phyloP scores from a whole-genome alignment of 2,329 filamentous ascomycete genomes.

The Alternaria angustiovoidea region DNA sequence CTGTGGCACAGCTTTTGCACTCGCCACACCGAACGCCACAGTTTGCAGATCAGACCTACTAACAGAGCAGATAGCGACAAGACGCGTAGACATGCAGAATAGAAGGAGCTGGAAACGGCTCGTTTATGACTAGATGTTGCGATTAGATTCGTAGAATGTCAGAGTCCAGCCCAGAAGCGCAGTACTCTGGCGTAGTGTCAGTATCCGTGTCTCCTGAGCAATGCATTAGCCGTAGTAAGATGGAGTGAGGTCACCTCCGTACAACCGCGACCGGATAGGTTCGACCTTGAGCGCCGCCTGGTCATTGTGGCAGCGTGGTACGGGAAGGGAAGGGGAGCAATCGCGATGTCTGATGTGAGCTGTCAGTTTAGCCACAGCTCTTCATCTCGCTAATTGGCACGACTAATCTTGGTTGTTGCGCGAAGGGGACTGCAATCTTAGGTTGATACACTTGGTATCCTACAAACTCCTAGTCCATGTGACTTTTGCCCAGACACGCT shows the following conservation, averaged over 20 bases:
- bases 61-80: constrained; percentile 12
- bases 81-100: constrained; percentile 37
- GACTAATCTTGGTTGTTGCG: constrained; percentile 20
- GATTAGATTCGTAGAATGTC: constrained; percentile 14
- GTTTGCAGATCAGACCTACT: constrained; percentile 9
- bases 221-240: constrained; percentile 26
- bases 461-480: constrained; percentile 1
- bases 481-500: not conserved
- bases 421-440: constrained; percentile 10
- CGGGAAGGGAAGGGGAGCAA: constrained; percentile 1
- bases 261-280: constrained; percentile 17
- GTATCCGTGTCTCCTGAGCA: constrained; percentile 17
- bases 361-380: constrained; percentile 14
- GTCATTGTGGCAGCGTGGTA: constrained; percentile 18
- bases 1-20: constrained; percentile 27
- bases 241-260: constrained; percentile 23
- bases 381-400: constrained; percentile 24
- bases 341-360: constrained; percentile 14
- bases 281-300: constrained; percentile 18
- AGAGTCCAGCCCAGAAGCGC: constrained; percentile 4
- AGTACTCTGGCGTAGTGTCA: constrained; percentile 8
- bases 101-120: constrained; percentile 9
- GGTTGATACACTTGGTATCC: constrained; percentile 6
- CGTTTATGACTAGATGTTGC: constrained; percentile 17
- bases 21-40: constrained; percentile 17